A percentile compares a stretch with the other conserved stretches of the same genome.
Conservation (phyloP, 2,329 filamentous ascomycete genomes). For the Sporothrix pallida region DNA sequence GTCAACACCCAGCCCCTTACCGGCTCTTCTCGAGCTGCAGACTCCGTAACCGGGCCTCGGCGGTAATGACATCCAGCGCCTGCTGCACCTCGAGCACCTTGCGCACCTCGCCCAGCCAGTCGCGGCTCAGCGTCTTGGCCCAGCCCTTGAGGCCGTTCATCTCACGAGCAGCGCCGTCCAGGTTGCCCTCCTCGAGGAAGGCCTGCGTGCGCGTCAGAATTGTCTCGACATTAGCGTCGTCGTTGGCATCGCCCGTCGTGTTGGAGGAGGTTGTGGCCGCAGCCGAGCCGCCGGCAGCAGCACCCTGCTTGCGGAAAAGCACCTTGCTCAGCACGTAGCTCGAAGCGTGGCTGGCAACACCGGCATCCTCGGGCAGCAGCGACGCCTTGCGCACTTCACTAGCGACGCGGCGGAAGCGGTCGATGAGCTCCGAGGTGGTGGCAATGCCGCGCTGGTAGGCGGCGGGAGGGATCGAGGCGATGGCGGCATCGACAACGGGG, state of each 20-base stretch:
- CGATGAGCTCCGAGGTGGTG: conserved; percentile 82
- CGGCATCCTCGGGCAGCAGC: conserved; percentile 89
- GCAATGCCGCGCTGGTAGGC: conserved; percentile 93
- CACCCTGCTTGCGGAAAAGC: conserved; percentile 91
- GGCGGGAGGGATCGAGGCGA: conserved; percentile 91
- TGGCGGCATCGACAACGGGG: conserved; percentile 86
- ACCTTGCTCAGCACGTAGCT: conserved; percentile 90
- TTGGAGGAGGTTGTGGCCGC: neutral
- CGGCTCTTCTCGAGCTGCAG: conserved; percentile 73
- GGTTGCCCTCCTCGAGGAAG: conserved; percentile 86
- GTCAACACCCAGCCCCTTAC: neutral
- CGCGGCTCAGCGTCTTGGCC: conserved; percentile 92
- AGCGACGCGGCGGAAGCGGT: conserved; percentile 93
- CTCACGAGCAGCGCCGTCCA: conserved; percentile 90
- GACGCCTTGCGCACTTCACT: conserved; percentile 92
- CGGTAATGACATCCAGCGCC: conserved; percentile 92
- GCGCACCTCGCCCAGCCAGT: conserved; percentile 91
- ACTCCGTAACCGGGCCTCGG: conserved; percentile 87
- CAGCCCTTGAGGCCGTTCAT: conserved; percentile 93
- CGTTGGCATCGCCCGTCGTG: conserved; percentile 66
- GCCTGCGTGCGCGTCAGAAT: conserved; percentile 89
- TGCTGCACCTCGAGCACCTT: conserved; percentile 94
- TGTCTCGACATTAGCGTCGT: conserved; percentile 92
- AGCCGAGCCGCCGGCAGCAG: conserved; percentile 67
- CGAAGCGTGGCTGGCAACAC: conserved; percentile 91